Base-by-base conservation (phyloP, 2,329 filamentous ascomycete genomes). In the Neopestalotiopsis rosae region DNA sequence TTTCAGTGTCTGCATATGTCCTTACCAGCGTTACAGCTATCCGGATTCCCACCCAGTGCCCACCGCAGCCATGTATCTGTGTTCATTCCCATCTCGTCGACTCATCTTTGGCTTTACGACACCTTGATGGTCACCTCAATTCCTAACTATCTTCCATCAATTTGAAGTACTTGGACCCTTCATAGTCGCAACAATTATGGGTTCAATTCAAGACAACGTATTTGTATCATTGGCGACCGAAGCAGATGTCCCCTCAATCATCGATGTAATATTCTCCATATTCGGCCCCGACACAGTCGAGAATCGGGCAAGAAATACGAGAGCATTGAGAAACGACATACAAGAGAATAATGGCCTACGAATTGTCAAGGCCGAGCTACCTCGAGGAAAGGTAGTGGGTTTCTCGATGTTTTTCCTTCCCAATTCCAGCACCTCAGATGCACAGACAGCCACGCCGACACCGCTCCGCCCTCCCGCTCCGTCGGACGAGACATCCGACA, bases 321-420 rank as follows among this genome's bases (percentile, higher is more conserved):
- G 57, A 59, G 57, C 57, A 32, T 17, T 59, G 24, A 32, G 13
- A 5, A 17, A 30, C 24, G 57, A 59, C 57, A 59, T 59, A 2
- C 24, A 28, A 5, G 57, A 59, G 6, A 59, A 59, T 17, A 4
- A 13, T 17, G 57, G 57, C 13, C 57, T 59, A 6, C 7, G 30
- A 20, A 32, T 59, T 14, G 57, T 59, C 57, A 59, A 59, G 30
- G 57, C 57, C 28, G 57, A 59, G 30, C 57, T 59, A 14, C 28
- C 57, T 28, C 57, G 30, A 20, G 57, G 57, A 24, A 14, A 28
- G 57, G 24, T 32, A 13, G 57, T 59, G n/a, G 57, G 57, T 1
- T 59, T 59, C 20, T 59, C 57, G 7, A 59, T 59, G 57, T 59
- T 59, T 10, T 59, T 59, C 14, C 30, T 59, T 12, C 57, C 57